phyloP scores from a whole-genome alignment of 352 stramenopile genomes.

The Phytophthora chlamydospora region DNA sequence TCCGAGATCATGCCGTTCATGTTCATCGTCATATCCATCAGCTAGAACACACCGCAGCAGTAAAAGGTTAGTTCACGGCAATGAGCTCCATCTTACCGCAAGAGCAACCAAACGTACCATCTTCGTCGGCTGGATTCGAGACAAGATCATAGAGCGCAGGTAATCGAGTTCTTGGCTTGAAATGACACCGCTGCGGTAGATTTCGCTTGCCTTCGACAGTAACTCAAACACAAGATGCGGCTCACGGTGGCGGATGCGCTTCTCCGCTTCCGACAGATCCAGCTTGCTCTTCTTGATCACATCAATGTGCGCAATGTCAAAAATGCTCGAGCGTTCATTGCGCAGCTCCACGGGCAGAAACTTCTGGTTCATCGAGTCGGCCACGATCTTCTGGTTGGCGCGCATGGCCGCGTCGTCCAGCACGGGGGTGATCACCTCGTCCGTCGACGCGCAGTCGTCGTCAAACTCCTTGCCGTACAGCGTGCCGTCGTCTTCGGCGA shows the following conservation, averaged over 20 bases:
- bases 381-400: constrained; percentile 78
- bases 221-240: constrained; percentile 85
- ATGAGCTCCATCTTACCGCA: background rate
- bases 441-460: constrained; percentile 52
- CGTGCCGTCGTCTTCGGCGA: constrained; percentile 83
- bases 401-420: constrained; percentile 60
- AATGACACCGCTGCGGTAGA: constrained; percentile 84
- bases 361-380: constrained; percentile 84
- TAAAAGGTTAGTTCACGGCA: constrained; percentile 12
- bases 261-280: constrained; percentile 79
- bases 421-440: constrained; percentile 61
- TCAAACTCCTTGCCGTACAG: constrained; percentile 85
- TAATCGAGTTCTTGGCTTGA: constrained; percentile 80
- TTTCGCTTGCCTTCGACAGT: constrained; percentile 82
- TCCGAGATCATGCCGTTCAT: constrained; percentile 88
- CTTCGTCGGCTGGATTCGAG: constrained; percentile 81
- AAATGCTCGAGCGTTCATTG: constrained; percentile 60
- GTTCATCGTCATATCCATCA: constrained; percentile 85
- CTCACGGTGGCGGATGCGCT: constrained; percentile 83
- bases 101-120: constrained; percentile 62
- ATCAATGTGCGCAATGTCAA: constrained; percentile 78
- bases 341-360: constrained; percentile 75
- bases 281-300: constrained; percentile 86
- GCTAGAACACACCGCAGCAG: constrained; percentile 26
- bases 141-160: constrained; percentile 78